Conservation (phyloP, 768 basidiomycete genomes). For the Clathrus columnatus region DNA sequence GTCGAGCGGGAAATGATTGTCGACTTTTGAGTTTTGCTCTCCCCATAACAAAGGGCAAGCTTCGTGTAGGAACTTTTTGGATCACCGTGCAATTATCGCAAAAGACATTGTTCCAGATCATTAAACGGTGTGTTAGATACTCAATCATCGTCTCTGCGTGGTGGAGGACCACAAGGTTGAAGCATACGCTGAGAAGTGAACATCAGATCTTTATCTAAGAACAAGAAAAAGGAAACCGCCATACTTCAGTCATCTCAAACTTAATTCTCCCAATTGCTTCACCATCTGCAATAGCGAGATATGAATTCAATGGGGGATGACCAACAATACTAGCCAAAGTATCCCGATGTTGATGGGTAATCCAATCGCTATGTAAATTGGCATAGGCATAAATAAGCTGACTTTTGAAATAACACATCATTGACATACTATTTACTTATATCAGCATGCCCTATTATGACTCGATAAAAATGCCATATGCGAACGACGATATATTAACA, state of each 20-base stretch:
- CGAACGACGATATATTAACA: not conserved
- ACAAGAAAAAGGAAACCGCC: slow-evolving; percentile 8
- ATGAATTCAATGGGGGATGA: slow-evolving; percentile 78
- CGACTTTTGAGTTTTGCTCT: too few species aligned
- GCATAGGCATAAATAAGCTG: slow-evolving; percentile 3
- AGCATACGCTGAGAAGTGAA: slow-evolving; percentile 66
- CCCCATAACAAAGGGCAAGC: too few species aligned
- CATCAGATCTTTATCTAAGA: not conserved
- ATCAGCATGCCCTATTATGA: slow-evolving; percentile 83
- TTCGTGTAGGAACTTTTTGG: too few species aligned
- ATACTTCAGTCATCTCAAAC: slow-evolving; percentile 95
- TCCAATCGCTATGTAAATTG: slow-evolving; percentile 69
- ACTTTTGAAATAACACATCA: not conserved
- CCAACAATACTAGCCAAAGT: slow-evolving; percentile 90
- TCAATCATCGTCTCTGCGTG: slow-evolving; percentile 74
- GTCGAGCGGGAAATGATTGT: too few species aligned
- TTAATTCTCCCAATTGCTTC: slow-evolving; percentile 82
- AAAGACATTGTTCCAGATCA: too few species aligned
- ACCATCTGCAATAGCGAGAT: slow-evolving; percentile 87
- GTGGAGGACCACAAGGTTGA: slow-evolving; percentile 89
- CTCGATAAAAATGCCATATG: slow-evolving; percentile 10
- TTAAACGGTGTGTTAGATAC: too few species aligned
- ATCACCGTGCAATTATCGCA: too few species aligned
- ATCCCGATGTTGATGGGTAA: slow-evolving; percentile 95
- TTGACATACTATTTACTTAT: slow-evolving; percentile 82